phyloP scores from a whole-genome alignment of 495 filamentous ascomycete species.

The Aspergillus cavernicola region DNA sequence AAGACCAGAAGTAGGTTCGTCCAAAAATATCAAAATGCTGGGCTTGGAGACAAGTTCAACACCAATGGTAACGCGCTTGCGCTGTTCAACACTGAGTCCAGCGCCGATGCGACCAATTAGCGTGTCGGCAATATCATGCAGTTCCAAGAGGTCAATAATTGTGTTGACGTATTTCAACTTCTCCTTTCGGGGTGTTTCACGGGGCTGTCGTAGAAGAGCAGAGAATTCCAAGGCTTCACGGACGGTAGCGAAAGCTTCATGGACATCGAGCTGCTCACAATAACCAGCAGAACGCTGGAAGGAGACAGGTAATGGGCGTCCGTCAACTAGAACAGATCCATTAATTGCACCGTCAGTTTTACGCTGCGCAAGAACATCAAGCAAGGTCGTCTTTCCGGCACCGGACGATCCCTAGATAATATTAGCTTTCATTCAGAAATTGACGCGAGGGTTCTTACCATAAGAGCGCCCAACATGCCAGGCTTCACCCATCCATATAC shows the following conservation, averaged over 20 bases:
- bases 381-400: constrained; percentile 60
- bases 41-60: constrained; percentile 66
- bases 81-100: constrained; percentile 56
- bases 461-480: constrained; percentile 68
- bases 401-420: constrained; percentile 46
- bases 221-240: constrained; percentile 58
- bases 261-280: constrained; percentile 58
- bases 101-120: constrained; percentile 48
- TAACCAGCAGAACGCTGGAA: constrained; percentile 71
- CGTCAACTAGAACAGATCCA: constrained; percentile 85
- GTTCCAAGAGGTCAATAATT: constrained; percentile 55
- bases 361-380: constrained; percentile 55
- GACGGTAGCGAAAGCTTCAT: constrained; percentile 55
- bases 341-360: constrained; percentile 82
- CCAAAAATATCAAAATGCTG: constrained; percentile 68
- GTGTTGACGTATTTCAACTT: constrained; percentile 57
- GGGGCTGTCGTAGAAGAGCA: constrained; percentile 53
- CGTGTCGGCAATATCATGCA: constrained; percentile 52
- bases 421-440: not conserved
- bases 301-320: constrained; percentile 65
- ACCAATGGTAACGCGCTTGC: constrained; percentile 63
- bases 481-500: constrained; percentile 91
- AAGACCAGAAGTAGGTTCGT: constrained; percentile 72
- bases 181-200: constrained; percentile 44
- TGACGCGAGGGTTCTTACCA: constrained; percentile 29